phyloP scores from a whole-genome alignment of 345 rosid genomes.

The Ricinus communis region DNA sequence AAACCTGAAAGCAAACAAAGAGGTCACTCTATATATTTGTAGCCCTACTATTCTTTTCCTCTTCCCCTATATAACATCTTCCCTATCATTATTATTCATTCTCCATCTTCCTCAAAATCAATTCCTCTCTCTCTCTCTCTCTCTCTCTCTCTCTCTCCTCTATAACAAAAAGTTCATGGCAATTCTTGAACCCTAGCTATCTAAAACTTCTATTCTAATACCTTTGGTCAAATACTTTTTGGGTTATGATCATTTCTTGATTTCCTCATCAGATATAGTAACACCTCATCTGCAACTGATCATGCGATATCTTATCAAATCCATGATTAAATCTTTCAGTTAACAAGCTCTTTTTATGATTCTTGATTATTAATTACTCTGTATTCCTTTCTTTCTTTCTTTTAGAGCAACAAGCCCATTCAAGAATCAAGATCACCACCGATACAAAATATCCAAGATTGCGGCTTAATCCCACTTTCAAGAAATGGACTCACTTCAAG shows the following conservation, averaged over 20 bases:
- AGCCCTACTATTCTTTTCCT: conserved; percentile 14
- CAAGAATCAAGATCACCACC: not conserved
- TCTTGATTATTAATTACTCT: too few species aligned
- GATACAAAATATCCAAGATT: not conserved
- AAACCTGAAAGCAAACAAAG: conserved; percentile 23
- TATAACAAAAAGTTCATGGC: not conserved
- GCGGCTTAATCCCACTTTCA: not conserved
- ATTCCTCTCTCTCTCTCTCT: not conserved
- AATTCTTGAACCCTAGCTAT: conserved; percentile 17
- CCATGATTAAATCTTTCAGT: too few species aligned
- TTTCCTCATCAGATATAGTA: not conserved
- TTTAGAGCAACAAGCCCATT: not conserved
- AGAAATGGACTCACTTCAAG: conserved; percentile 53
- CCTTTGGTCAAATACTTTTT: not conserved
- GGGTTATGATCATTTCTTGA: not conserved
- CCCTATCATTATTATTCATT: not conserved
- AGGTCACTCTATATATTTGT: not conserved
- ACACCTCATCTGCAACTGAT: not conserved
- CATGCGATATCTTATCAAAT: conserved; percentile 23
- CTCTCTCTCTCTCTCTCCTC: not conserved
- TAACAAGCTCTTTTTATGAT: not conserved
- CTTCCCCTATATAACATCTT: conserved; percentile 8
- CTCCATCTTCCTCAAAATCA: not conserved
- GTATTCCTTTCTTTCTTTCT: not conserved
- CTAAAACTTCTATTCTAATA: not conserved